Evolutionary conservation across 345 rosid genomes (phyloP), one percentile per base, ranked within the genome.

Genomic region (Kandelia obovata): DNA sequence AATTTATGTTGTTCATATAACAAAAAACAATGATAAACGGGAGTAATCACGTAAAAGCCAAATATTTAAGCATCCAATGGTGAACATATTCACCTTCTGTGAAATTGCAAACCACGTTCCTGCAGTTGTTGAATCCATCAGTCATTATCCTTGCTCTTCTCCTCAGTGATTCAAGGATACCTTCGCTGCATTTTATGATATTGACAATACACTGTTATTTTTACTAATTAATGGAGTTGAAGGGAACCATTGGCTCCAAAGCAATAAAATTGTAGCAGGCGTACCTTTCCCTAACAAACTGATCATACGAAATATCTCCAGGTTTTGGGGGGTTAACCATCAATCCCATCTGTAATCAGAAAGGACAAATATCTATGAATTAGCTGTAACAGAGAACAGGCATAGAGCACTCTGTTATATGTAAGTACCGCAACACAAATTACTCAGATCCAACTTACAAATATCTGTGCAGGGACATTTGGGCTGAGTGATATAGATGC

Each of bases 121-220:
- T 88, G 89, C 97, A 90, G 89, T 93, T 92, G 88, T 95, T 92
- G 83, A 95, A 95, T 77, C 99, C 97, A 66, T 95, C 99, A 53
- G 99, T 95, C 99, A 95, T 95, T 28, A 95, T 66, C 75, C 75
- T 86, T 64, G 99, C 99, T 75, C 97, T 90, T 82, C 89, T 87
- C 79, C 96, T 89, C 68, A 95, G 82, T 0, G 99, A 95, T 78
- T 92, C 92, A 67, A 95, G 84, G 77, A 92, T 83, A 57, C 96
- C 97, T 78, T 90, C 84, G 88, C 99, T 94, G 79, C 73, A 80
- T 8, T 62, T 61, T 73, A 37, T 49, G 49, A n/a, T 25, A 25
- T 27, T 28, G 35, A 72, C 1, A 60, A 9, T 39, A 57, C 15
- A 61, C 7, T 7, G 57, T 74, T 61, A 71, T 57, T 63, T 57